phyloP scores from a whole-genome alignment of 805 yeast genomes.

The Metschnikowia drakensbergensis region DNA sequence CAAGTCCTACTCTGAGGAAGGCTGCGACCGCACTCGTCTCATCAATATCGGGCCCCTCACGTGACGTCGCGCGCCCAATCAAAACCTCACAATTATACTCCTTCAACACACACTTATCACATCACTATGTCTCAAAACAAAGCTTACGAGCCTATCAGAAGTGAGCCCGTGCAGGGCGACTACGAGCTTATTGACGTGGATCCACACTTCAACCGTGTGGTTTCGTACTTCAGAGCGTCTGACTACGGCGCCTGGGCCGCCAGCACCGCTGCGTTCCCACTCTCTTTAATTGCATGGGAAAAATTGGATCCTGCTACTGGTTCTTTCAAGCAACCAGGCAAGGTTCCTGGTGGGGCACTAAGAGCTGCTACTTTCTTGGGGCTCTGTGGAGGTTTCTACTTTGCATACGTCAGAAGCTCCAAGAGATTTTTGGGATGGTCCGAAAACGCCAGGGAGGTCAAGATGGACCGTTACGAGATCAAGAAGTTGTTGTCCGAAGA shows the following conservation, averaged over 20 bases:
- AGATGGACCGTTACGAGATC: slow-evolving; percentile 68
- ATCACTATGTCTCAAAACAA: slow-evolving; percentile 37
- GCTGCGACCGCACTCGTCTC: not conserved
- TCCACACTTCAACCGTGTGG: slow-evolving; percentile 71
- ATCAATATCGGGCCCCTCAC: slow-evolving; percentile 5
- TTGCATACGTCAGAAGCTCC: slow-evolving; percentile 64
- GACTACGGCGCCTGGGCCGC: slow-evolving; percentile 55
- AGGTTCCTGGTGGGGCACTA: slow-evolving; percentile 52
- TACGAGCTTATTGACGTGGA: slow-evolving; percentile 66
- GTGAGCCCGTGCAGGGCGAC: slow-evolving; percentile 24
- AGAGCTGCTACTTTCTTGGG: slow-evolving; percentile 65
- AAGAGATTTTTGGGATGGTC: slow-evolving; percentile 74
- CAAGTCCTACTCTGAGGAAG: too few species aligned
- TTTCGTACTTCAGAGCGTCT: slow-evolving; percentile 63
- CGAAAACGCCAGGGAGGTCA: slow-evolving; percentile 70
- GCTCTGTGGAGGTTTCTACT: slow-evolving; percentile 65
- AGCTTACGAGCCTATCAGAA: slow-evolving; percentile 39
- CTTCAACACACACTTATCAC: not conserved
- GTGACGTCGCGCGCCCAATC: slow-evolving; percentile 30
- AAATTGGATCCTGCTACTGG: slow-evolving; percentile 41
- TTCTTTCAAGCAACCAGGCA: slow-evolving; percentile 42
- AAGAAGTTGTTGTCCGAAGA: slow-evolving; percentile 63
- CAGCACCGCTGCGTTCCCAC: slow-evolving; percentile 40
- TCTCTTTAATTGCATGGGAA: slow-evolving; percentile 41
- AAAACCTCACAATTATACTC: slow-evolving; percentile 17